These are phyloP conservation scores for Trametes coccinea DNA, from an alignment of 768 basidiomycete species.

Conservation along the genomic window DNA sequence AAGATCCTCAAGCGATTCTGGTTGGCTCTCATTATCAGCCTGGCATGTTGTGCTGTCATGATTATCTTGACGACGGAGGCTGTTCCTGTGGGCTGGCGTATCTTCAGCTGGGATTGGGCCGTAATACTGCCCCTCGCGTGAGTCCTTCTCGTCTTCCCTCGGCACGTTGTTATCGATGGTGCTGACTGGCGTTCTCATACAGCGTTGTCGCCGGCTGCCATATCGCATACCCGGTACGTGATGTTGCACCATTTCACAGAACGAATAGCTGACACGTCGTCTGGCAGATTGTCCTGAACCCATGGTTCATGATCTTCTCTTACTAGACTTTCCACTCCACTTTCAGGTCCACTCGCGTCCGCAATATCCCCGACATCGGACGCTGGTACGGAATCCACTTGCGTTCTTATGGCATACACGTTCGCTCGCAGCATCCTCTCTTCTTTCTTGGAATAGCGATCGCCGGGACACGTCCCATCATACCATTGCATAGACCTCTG, in stretches of 20 bases:
- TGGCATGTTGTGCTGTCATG: slow-evolving; percentile 52
- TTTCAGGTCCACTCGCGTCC: neutral
- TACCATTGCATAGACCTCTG: neutral
- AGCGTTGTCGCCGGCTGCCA: slow-evolving; percentile 67
- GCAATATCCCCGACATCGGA: neutral
- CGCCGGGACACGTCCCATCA: neutral
- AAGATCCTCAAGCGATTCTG: slow-evolving; percentile 80
- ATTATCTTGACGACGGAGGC: slow-evolving; percentile 50
- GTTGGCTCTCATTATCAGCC: slow-evolving; percentile 56
- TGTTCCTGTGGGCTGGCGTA: slow-evolving; percentile 65
- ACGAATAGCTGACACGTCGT: neutral
- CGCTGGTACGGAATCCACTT: neutral
- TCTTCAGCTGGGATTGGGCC: slow-evolving; percentile 64
- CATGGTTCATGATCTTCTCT: slow-evolving; percentile 86
- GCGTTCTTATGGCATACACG: neutral
- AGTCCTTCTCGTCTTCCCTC: slow-evolving; percentile 32
- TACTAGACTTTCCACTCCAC: slow-evolving; percentile 33
- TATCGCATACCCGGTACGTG: slow-evolving; percentile 72
- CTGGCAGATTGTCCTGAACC: slow-evolving; percentile 75
- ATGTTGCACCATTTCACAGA: neutral
- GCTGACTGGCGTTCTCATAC: neutral
- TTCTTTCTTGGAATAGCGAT: slow-evolving; percentile 2
- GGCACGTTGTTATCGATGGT: neutral
- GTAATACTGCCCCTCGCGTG: slow-evolving; percentile 74
- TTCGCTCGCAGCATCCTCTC: neutral